A percentile compares a stretch with the other conserved stretches of the same genome.
Conservation (phyloP, 768 basidiomycete species). For the Lyophyllum semitale region DNA sequence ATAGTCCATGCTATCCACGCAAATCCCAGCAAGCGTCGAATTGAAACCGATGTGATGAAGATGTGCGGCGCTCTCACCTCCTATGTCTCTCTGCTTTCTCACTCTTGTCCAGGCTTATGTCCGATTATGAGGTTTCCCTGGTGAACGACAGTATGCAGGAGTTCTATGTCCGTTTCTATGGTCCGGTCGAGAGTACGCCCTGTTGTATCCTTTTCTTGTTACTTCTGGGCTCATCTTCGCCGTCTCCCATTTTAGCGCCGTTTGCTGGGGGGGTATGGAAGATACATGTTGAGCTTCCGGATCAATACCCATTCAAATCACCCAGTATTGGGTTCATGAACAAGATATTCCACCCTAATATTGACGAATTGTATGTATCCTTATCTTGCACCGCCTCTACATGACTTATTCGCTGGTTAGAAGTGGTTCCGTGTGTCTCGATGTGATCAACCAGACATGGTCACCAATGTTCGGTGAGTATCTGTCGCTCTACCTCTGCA, state of each 20-base stretch:
- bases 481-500: not conserved
- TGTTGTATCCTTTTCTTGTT: not conserved
- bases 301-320: constrained; percentile 98
- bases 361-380: constrained; percentile 90
- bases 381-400: constrained; percentile 1
- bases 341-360: constrained; percentile 99
- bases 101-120: constrained; percentile 75
- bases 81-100: constrained; percentile 10
- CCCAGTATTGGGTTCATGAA: constrained; percentile 99
- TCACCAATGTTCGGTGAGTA: constrained; percentile 97
- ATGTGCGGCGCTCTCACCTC: constrained; percentile 55
- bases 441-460: constrained; percentile 99
- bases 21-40: constrained; percentile 85
- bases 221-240: constrained; percentile 1
- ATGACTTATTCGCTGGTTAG: constrained; percentile 39
- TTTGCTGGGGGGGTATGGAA: constrained; percentile 99
- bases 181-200: constrained; percentile 87
- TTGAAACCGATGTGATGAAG: constrained; percentile 99
- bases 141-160: constrained; percentile 99
- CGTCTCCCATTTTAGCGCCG: constrained; percentile 62
- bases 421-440: constrained; percentile 96
- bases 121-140: constrained; percentile 96
- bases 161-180: constrained; percentile 95
- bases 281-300: constrained; percentile 98
- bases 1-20: constrained; percentile 48